phyloP scores from a whole-genome alignment of 176 grass and related monocot species.

The Alopecurus myosuroides region DNA sequence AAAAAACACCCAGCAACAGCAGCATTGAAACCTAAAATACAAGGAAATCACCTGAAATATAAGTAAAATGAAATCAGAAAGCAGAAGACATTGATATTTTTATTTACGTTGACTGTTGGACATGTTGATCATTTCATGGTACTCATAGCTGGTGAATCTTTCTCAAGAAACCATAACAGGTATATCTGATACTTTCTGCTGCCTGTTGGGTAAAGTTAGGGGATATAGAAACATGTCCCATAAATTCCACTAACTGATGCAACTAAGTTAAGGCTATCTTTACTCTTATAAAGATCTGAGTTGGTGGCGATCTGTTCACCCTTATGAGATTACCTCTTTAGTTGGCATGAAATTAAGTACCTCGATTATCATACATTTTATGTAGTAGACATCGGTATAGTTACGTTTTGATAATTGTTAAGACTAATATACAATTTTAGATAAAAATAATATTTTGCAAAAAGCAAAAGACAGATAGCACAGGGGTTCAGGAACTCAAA shows the following conservation, averaged over 20 bases:
- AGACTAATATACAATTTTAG: not conserved
- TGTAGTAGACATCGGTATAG: not conserved
- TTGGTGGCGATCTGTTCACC: not conserved
- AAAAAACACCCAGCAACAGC: conserved; percentile 98
- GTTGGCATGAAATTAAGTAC: no score
- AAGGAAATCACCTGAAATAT: conserved; percentile 51
- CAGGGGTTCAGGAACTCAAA: not conserved
- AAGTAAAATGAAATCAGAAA: conserved; percentile 49
- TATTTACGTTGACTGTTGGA: not conserved
- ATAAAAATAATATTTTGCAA: not conserved
- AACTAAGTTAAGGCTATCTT: not conserved
- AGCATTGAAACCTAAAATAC: conserved; percentile 95
- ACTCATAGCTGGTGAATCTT: not conserved
- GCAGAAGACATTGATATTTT: not conserved
- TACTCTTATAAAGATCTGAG: not conserved
- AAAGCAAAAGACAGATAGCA: not conserved
- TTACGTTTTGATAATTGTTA: not conserved
- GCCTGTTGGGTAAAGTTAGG: not conserved
- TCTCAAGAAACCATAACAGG: not conserved
- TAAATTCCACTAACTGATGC: not conserved
- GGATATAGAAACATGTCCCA: not conserved
- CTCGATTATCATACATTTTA: not conserved
- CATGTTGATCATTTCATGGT: not conserved
- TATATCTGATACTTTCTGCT: not conserved
- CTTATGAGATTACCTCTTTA: no score